phyloP scores from a whole-genome alignment of 768 basidiomycete species.

The Tulasnella sp. region DNA sequence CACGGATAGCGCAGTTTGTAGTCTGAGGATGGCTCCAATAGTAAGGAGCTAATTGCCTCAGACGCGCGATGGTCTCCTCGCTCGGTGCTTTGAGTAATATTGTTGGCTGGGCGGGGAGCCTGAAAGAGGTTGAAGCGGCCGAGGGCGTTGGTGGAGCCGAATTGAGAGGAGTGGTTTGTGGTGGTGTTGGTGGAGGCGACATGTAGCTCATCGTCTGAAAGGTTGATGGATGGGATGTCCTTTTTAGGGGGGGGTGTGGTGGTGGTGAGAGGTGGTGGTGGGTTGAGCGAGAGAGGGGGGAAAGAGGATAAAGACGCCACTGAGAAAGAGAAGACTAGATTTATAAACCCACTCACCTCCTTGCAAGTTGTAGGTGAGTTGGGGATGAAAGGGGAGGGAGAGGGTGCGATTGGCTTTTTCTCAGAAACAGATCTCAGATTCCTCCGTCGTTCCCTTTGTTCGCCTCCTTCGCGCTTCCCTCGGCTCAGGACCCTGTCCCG shows the following conservation, averaged over 20 bases:
- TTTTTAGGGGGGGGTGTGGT: too few species aligned
- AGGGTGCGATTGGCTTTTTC: background rate
- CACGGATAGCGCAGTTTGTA: conserved; percentile 72
- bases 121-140: background rate
- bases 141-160: background rate
- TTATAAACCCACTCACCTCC: too few species aligned
- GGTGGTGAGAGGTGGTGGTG: too few species aligned
- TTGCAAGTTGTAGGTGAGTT: too few species aligned
- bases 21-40: conserved; percentile 70
- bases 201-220: conserved; percentile 3
- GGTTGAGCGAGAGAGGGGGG: too few species aligned
- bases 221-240: background rate
- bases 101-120: conserved; percentile 9
- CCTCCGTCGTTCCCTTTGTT: background rate
- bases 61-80: conserved; percentile 64
- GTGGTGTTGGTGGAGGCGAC: conserved; percentile 12
- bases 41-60: conserved; percentile 54
- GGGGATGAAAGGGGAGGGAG: background rate
- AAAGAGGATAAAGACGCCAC: background rate
- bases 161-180: background rate
- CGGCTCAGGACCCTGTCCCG: background rate
- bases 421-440: background rate
- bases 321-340: background rate
- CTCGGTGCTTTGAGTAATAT: conserved; percentile 45
- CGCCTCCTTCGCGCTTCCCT: background rate